phyloP scores from a whole-genome alignment of 805 yeast genomes.

The Wickerhamiella alocasiicola region DNA sequence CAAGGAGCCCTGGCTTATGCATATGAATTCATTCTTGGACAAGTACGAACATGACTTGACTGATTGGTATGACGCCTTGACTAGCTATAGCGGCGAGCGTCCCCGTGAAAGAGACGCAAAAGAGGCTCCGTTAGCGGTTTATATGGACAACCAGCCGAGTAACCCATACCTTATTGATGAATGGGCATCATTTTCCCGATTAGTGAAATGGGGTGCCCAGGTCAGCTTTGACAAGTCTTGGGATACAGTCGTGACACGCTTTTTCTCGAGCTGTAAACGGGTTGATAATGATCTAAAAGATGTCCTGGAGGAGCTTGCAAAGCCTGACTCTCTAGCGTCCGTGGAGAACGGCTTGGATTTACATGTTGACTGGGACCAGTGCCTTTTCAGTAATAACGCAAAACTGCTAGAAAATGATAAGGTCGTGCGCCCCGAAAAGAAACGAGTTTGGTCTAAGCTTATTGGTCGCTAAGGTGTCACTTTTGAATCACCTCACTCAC shows the following conservation, averaged over 20 bases:
- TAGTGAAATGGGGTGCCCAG: conserved; percentile 17
- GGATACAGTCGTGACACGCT: conserved; percentile 13
- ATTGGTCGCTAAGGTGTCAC: not conserved
- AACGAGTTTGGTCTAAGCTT: conserved; percentile 5
- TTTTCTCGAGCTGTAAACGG: conserved; percentile 14
- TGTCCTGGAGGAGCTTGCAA: conserved; percentile 11
- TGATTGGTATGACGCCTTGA: conserved; percentile 38
- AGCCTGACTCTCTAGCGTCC: conserved; percentile 23
- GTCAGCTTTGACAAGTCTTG: conserved; percentile 3
- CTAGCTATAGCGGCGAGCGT: conserved; percentile 31
- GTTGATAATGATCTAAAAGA: conserved; percentile 11
- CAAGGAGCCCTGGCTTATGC: conserved; percentile 70
- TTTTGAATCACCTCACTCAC: too few relatives aligned
- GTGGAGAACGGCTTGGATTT: conserved; percentile 13
- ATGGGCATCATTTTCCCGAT: conserved; percentile 23
- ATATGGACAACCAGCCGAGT: conserved; percentile 23
- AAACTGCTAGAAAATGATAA: conserved; percentile 12
- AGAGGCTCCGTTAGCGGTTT: conserved; percentile 18
- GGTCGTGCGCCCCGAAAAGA: not conserved
- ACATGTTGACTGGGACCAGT: conserved; percentile 14
- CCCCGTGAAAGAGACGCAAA: conserved; percentile 20
- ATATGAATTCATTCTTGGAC: conserved; percentile 56
- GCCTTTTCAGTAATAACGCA: conserved; percentile 15
- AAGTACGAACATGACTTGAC: conserved; percentile 44
- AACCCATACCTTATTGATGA: conserved; percentile 29